Evolutionary conservation across 306 rosid species (phyloP).

Genomic region (Gynostemma pentaphyllum): DNA sequence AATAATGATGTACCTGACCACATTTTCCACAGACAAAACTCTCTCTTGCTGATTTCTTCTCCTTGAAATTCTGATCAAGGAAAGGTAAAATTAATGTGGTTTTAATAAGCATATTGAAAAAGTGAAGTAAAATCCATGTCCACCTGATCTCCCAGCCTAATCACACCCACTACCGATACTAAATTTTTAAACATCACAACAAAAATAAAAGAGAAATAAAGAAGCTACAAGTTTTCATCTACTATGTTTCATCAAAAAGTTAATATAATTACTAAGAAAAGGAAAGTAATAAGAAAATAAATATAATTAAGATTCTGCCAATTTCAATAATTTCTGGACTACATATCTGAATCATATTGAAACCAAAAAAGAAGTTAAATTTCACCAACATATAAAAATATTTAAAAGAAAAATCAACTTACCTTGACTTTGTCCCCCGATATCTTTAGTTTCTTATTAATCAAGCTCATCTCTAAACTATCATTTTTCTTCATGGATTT

Average conservation of each 20-base stretch:
- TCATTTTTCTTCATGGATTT: constrained; percentile 59
- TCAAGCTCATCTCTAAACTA: constrained; percentile 25
- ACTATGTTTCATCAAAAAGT: not conserved
- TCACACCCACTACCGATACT: not conserved
- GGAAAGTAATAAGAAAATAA: not conserved
- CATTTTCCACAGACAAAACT: constrained; percentile 90
- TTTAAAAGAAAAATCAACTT: constrained; percentile 18
- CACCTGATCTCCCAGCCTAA: not conserved
- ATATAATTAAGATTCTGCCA: not conserved
- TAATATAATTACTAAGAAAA: not conserved
- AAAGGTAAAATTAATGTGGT: constrained; percentile 8
- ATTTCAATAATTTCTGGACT: not conserved
- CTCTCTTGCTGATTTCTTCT: constrained; percentile 88
- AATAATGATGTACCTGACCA: constrained; percentile 59
- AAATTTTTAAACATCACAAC: not conserved
- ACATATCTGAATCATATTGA: not conserved
- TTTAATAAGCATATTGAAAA: constrained; percentile 8
- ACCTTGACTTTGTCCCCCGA: constrained; percentile 80
- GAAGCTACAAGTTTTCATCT: not conserved
- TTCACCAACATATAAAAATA: constrained; percentile 1
- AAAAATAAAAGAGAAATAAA: not conserved
- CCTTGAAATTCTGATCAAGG: constrained; percentile 62
- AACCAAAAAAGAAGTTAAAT: not conserved
- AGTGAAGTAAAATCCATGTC: not conserved
- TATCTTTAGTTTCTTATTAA: constrained; percentile 67